These are phyloP conservation scores for Coemansia sp. DNA, from an alignment of 192 early-diverging fungal genomes.

Conservation along the genomic window DNA sequence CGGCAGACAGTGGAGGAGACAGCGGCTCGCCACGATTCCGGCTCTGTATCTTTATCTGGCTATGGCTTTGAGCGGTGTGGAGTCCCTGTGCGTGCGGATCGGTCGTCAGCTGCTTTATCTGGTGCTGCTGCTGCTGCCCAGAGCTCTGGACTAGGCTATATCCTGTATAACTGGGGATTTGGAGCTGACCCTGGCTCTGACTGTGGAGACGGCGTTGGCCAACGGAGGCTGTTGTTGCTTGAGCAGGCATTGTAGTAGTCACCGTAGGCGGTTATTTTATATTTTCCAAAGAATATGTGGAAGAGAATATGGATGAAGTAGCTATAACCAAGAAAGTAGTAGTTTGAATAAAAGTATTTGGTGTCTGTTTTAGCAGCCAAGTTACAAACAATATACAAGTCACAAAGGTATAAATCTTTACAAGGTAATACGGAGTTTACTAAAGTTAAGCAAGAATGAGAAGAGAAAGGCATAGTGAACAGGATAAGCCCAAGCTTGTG, in stretches of 20 bases:
- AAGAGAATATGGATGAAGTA: too few relatives aligned
- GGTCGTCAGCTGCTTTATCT: not conserved
- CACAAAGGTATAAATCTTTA: too few relatives aligned
- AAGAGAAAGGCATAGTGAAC: too few relatives aligned
- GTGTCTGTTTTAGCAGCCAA: too few relatives aligned
- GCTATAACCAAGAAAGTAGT: too few relatives aligned
- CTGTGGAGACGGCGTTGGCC: conserved; percentile 6
- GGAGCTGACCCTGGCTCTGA: conserved; percentile 5
- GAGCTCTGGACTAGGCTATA: conserved; percentile 8
- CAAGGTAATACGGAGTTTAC: too few relatives aligned
- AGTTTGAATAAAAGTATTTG: too few relatives aligned
- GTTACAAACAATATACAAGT: too few relatives aligned
- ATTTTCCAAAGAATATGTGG: too few relatives aligned
- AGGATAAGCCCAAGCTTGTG: too few relatives aligned
- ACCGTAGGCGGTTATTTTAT: too few relatives aligned
- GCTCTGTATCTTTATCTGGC: not conserved
- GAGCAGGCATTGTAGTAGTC: not conserved
- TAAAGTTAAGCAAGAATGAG: too few relatives aligned
- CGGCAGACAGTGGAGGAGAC: conserved; percentile 5
- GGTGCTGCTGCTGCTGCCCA: not conserved
- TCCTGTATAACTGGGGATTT: conserved; percentile 7
- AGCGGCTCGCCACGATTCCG: not conserved
- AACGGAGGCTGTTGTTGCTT: not conserved
- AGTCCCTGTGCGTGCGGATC: not conserved
- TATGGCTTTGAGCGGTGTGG: not conserved